Base-by-base conservation (phyloP, 345 rosid species). In the Anacardium occidentale region DNA sequence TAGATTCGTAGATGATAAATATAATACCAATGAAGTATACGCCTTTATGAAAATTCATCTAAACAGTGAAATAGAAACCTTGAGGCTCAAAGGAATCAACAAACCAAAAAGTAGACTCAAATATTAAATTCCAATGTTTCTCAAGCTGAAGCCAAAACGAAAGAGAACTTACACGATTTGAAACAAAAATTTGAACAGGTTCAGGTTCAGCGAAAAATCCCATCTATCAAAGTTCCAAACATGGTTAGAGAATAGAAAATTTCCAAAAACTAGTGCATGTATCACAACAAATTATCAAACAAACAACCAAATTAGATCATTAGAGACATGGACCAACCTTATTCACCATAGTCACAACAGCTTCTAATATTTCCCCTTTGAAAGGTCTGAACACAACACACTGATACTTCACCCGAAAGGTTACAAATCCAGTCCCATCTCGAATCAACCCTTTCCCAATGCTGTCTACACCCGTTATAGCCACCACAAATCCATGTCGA, bases 141-240 rank as follows among this genome's bases (percentile, higher is more conserved):
- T 52, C 6, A 1, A 26, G 10, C 7, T 13, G 29, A 73, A 68
- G 25, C 20, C 67, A 64, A 14, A 37, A 67, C 32, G 37, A 57
- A 21, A 20, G 29, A 21, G 59, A 52, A 77, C 93, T 86, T 70
- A 90, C 98, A 75, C 92, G 98, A 79, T 89, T 94, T 20, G 98
- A 94, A 79, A 92, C 94, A 77, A 94, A 94, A 62, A 94, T 85
- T 84, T 94, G 97, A 84, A 94, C 98, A n/a, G 98, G 98, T 0
- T 97, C 97, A 74, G 97, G 96, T 70, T 92, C 98, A 0, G 97
- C 98, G 25, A 90, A 94, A 80, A 92, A 94, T 37, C 98, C 98
- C 98, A 94, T 90, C 98, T 94, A 84, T 24, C 55, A 65, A 9
- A 58, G 11, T 50, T 68, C 53, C 40, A 59, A 4, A 55, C 48